Conservation (phyloP, 768 basidiomycete species). For the Agaricus sinodeliciosus region DNA sequence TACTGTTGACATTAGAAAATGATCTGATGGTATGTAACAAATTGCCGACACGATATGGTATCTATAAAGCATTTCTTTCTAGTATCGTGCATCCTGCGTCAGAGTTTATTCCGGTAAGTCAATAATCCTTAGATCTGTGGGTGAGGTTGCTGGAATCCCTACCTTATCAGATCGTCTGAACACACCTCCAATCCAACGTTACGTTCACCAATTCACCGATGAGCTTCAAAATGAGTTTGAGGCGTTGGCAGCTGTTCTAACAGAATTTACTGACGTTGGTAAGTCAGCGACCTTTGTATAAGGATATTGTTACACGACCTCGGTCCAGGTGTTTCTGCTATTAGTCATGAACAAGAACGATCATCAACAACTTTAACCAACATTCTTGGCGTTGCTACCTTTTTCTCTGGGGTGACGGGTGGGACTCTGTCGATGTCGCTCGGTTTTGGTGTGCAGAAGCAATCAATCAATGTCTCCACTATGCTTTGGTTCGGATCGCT, state of each 20-base stretch:
- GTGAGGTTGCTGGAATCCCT: background rate
- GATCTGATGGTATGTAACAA: slow-evolving; percentile 1
- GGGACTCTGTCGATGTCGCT: slow-evolving; percentile 2
- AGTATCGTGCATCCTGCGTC: slow-evolving; percentile 7
- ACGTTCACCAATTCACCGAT: slow-evolving; percentile 1
- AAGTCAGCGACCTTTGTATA: background rate
- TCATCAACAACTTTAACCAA: background rate
- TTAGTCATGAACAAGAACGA: slow-evolving; percentile 6
- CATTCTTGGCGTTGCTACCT: slow-evolving; percentile 5
- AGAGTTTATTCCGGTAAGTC: slow-evolving; percentile 3
- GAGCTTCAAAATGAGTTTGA: background rate
- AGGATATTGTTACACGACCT: background rate
- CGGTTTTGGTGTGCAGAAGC: background rate
- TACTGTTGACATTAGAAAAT: slow-evolving; percentile 1
- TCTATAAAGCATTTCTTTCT: background rate
- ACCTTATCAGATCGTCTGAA: background rate
- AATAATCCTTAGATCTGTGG: too few relatives aligned
- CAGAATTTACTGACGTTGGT: slow-evolving; percentile 2
- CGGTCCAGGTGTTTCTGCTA: slow-evolving; percentile 1
- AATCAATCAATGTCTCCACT: slow-evolving; percentile 12
- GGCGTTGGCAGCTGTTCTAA: background rate
- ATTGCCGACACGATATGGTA: background rate
- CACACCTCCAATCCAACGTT: slow-evolving; percentile 3
- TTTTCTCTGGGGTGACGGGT: slow-evolving; percentile 5
- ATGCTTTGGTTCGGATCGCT: slow-evolving; percentile 21